phyloP scores from a whole-genome alignment of 2,329 filamentous ascomycete genomes.

The Chrysoporthe deuterocubensis region DNA sequence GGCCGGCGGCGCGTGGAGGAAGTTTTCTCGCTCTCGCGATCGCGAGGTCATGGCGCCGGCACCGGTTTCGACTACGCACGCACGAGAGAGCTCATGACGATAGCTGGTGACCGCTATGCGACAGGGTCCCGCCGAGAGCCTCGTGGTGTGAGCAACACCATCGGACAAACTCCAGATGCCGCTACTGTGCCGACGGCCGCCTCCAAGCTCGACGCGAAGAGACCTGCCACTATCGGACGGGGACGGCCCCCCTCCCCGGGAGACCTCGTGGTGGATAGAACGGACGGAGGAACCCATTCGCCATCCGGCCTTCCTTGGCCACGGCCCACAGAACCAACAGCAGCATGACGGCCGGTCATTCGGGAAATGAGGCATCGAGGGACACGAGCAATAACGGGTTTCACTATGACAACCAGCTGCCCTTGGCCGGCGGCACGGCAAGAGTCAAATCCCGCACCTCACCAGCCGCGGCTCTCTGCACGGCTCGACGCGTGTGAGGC shows the following conservation, averaged over 20 bases:
- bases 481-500: too few species aligned
- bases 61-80: neutral
- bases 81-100: neutral
- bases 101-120: neutral
- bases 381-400: neutral
- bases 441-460: too few species aligned
- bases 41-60: neutral
- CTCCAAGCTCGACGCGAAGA: neutral
- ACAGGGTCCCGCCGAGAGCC: neutral
- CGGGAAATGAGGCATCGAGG: slow-evolving; percentile 10
- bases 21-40: neutral
- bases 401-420: neutral
- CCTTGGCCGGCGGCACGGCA: neutral
- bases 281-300: neutral
- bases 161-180: too few species aligned
- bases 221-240: slow-evolving; percentile 6
- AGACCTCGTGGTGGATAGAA: neutral
- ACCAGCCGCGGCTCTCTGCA: too few species aligned
- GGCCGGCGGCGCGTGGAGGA: too few species aligned
- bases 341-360: slow-evolving; percentile 5
- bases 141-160: too few species aligned
- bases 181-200: neutral
- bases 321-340: neutral
- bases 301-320: neutral
- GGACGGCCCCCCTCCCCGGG: neutral